Conservation (phyloP, 1,284 basidiomycete species). For the Lentinus polychrous region DNA sequence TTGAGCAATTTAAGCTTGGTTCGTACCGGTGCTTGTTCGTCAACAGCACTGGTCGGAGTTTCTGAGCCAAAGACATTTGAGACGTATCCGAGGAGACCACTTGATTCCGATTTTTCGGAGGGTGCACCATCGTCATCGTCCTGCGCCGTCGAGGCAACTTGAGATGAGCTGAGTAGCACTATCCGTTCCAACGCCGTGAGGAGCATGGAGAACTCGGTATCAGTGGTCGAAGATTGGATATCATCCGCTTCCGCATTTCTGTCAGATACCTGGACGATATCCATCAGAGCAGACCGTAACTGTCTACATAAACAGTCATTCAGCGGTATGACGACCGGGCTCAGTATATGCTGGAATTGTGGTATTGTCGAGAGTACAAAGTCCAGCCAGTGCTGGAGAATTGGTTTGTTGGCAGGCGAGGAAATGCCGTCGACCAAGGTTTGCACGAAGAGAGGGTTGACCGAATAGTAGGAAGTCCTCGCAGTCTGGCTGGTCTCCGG, state of each 20-base stretch:
- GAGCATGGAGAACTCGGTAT: slow-evolving; percentile 80
- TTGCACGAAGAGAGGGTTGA: slow-evolving; percentile 70
- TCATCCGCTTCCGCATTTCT: slow-evolving; percentile 31
- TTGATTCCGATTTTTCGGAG: slow-evolving; percentile 51
- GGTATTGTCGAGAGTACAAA: slow-evolving; percentile 90
- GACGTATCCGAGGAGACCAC: slow-evolving; percentile 74
- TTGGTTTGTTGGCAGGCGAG: slow-evolving; percentile 59
- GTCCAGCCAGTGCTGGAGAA: slow-evolving; percentile 94
- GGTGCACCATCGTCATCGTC: slow-evolving; percentile 50
- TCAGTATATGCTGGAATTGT: slow-evolving; percentile 69
- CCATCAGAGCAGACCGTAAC: slow-evolving; percentile 51
- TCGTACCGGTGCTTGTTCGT: slow-evolving; percentile 55
- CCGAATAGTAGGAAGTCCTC: slow-evolving; percentile 28
- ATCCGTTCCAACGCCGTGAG: slow-evolving; percentile 81
- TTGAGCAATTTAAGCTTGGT: too few species aligned
- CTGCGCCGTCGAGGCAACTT: slow-evolving; percentile 41
- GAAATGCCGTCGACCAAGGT: slow-evolving; percentile 80
- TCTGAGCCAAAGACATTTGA: slow-evolving; percentile 76
- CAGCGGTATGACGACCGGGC: slow-evolving; percentile 67
- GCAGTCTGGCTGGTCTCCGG: slow-evolving; percentile 16
- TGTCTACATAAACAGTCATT: slow-evolving; percentile 79
- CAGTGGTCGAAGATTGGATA: slow-evolving; percentile 49
- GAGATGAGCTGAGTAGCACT: slow-evolving; percentile 57
- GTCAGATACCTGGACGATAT: slow-evolving; percentile 42
- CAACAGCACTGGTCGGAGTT: slow-evolving; percentile 30